Base-by-base conservation (phyloP, 345 rosid genomes). In the Limnanthes douglasii region DNA sequence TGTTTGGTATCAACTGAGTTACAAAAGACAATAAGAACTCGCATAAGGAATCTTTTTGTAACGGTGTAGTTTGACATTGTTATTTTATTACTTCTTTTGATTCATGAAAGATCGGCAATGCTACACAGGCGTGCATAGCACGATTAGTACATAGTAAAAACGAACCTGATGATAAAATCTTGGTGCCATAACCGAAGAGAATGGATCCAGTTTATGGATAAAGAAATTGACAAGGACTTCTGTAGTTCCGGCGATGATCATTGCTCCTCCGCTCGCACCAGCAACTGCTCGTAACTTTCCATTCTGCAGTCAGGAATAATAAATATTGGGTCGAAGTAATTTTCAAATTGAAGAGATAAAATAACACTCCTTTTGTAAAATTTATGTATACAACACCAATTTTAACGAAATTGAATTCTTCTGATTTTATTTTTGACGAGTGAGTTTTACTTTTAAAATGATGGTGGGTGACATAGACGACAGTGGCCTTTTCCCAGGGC, bases 221-320 rank as follows among this genome's bases (percentile, higher is more conserved):
- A 73, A 73, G 58, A 70, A 62, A 32, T 78, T 73, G 37, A 78
- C 23, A 22, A 62, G 56, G 43, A 78, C 84, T 49, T 63, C 60
- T 0, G 68, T 53, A 27, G 68, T 54, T 18, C 64, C 74, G 1
- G 70, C 72, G 21, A 70, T 68, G 43, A 78, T 73, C 43, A 49
- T 58, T 20, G 48, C 44, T 41, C 80, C 90, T 27, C 90, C 90
- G 14, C 84, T 73, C 3, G 70, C 84, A 18, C 90, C 90, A 14
- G 70, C 15, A 10, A 64, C 72, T 2, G 62, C 76, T 57, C 50
- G 69, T 51, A 70, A 59, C 42, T 62, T 52, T 39, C 42, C 70
- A 11, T 70, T 67, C 88, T 78, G 20, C 6, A 11, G n/a, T n/a
- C n/a, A n/a, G n/a, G n/a, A n/a, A n/a, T n/a, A n/a, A n/a, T n/a